Evolutionary conservation across 495 filamentous ascomycete genomes (phyloP), one percentile per base, ranked within the genome.

Genomic region (Daldinia loculata): DNA sequence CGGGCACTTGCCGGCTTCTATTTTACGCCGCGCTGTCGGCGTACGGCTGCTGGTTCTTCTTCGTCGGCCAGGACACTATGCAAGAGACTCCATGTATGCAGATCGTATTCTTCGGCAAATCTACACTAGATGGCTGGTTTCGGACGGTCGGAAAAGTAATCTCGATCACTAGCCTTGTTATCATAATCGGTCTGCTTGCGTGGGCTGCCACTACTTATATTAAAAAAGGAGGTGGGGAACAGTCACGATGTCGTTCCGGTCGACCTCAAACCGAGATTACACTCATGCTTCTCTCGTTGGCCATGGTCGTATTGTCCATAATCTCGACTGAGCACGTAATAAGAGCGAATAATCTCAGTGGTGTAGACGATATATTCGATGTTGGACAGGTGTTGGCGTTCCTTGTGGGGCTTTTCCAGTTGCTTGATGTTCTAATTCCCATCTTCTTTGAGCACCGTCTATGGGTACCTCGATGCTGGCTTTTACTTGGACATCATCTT

Each of bases 11-110:
- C 24, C 66, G 66, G 4, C 50, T 73, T 26, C 24, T 61, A 6
- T 65, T 73, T 6, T 73, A 73, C 61, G 29, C 41, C n/a, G 70
- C 70, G 27, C 48, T 73, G 8, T 65, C 70, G 34, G 43, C 70
- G 8, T 73, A 73, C 15, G 61, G 66, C 24, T 73, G 66, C 50
- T 73, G 70, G 70, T 73, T 73, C 61, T 73, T 67, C 66, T 73
- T 69, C 39, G 22, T 15, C 15, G 70, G 70, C 7, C 8, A 53
- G 6, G 61, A 69, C 6, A 48, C 27, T 8, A 67, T 73, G 70
- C 53, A 17, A 36, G 32, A 19, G 14, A 52, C 52, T 14, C 22
- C 12, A 3, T 69, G 66, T 32, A 27, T 30, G 0, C 50, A 67
- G 30, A 51, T 69, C 39, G 66, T 51, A 6, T 69, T 73, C 38